Base-by-base conservation (phyloP, 2,329 filamentous ascomycete species). In the Penicillium decumbens region DNA sequence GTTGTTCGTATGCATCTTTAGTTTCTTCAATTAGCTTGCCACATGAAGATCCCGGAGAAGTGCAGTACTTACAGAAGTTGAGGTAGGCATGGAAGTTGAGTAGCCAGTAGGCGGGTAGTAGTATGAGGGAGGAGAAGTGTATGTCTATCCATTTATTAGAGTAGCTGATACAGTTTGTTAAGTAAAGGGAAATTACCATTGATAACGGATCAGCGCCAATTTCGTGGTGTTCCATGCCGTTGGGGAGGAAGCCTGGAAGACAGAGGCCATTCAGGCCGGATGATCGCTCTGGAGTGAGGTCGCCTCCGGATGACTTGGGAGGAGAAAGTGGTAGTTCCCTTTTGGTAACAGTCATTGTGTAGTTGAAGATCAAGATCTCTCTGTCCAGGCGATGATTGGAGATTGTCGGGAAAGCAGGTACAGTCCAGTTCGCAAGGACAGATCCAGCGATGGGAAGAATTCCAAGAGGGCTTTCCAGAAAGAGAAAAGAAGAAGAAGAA, bases 301-400 rank as follows among this genome's bases (percentile, higher is more conserved):
- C 57, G 12, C 59, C 58, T 40, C 62, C 59, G 30, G 55, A 57
- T 7, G 65, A 66, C 27, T 61, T 59, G 10, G 65, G 65, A 33
- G 66, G 66, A 8, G 66, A 64, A 33, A 61, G 65, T 41, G 63
- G 59, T 44, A 64, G 50, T 13, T 56, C 44, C 41, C 53, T 56
- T 28, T 38, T 46, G 9, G 47, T 43, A 25, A 45, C 32, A 18
- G 49, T 39, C 38, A 54, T 45, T 38, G 50, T 50, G 28, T 43
- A 32, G 13, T 45, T n/a, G n/a, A 25, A 24, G 15, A 32, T 35
- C 32, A 42, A 25, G 23, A 23, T 20, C 20, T 23, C 20, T 23
- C 20, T 23, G 20, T 23, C 20, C 2, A 13, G 23, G 28, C 10
- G 20, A 33, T 8, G 20, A 33, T 8, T 28, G 23, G 33, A 50